Evolutionary conservation across 176 grass and related monocot species (phyloP), one percentile per base, ranked within the genome.

Genomic region (Triticum aestivum): DNA sequence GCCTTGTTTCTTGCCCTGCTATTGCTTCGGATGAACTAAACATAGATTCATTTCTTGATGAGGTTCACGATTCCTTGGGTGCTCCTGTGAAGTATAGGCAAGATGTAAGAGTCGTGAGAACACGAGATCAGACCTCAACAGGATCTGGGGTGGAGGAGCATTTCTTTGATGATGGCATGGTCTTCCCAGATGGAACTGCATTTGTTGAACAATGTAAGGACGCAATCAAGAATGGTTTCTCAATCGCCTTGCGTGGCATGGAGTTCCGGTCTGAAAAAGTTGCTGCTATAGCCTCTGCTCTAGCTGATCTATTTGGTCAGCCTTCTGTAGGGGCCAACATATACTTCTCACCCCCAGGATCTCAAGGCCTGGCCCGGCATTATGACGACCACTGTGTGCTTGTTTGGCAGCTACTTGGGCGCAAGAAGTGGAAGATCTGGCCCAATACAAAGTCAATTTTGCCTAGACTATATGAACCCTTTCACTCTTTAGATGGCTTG

Each of bases 311-410:
- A 61, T 94, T 98, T 86, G 96, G 96, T 42, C 93, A 95, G 65
- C 96, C 96, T 71, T 98, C 91, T 70, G 89, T 95, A 11, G 91
- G 96, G 72, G 93, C 90, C 32, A 98, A 98, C 29, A 86, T 94
- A 78, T 98, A 98, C 84, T 85, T 95, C 73, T 95, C 93, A 9
- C 96, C 93, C 72, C 83, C 84, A 89, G 73, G 88, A 23, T 90
- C 93, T 29, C 96, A 98, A 78, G 96, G 96, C 24, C 82, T 98
- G 67, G 86, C 88, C 3, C 69, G 74, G 47, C 93, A 98, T 35
- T 98, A 92, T 83, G 96, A 98, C 15, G 96, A 98, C 79, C 93
- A 94, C 79, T 98, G 96, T 39, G 93, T 98, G 85, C 84, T 98
- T 86, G 93, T 98, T 65, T 95, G 90, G 91, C 93, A 98, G 38